phyloP scores from a whole-genome alignment of 805 yeast species.

The Candida hungchunana region DNA sequence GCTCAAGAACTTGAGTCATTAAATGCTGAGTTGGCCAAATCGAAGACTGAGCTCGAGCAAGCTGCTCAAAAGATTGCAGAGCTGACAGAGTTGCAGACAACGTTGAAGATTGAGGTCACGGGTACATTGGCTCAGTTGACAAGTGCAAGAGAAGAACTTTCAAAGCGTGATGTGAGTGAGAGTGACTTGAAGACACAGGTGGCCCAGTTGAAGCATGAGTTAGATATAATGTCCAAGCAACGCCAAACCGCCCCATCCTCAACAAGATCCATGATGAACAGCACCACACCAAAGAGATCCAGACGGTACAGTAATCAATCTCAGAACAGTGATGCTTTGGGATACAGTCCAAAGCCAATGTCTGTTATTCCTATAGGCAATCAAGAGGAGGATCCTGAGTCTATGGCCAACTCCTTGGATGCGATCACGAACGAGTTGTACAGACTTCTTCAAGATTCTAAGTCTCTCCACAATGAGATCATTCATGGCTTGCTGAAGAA shows the following conservation, averaged over 20 bases:
- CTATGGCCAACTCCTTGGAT: constrained; percentile 45
- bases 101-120: constrained; percentile 59
- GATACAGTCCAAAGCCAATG: constrained; percentile 46
- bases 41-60: constrained; percentile 51
- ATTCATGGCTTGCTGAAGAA: constrained; percentile 83
- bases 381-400: constrained; percentile 43
- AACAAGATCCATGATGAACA: constrained; percentile 29
- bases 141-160: constrained; percentile 52
- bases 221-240: constrained; percentile 28
- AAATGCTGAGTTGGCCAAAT: constrained; percentile 50
- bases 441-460: constrained; percentile 66
- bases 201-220: constrained; percentile 34
- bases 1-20: constrained; percentile 42
- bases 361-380: constrained; percentile 56
- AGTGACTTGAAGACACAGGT: constrained; percentile 53
- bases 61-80: constrained; percentile 59
- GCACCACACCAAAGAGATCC: constrained; percentile 27
- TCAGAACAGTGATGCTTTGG: constrained; percentile 30
- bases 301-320: constrained; percentile 36
- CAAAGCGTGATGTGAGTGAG: constrained; percentile 58
- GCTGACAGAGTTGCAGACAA: constrained; percentile 55
- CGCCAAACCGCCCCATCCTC: constrained; percentile 20
- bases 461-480: constrained; percentile 72
- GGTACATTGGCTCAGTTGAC: constrained; percentile 58
- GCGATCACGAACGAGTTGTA: constrained; percentile 74